phyloP scores from a whole-genome alignment of 345 rosid species.

The Sisymbrium irio region DNA sequence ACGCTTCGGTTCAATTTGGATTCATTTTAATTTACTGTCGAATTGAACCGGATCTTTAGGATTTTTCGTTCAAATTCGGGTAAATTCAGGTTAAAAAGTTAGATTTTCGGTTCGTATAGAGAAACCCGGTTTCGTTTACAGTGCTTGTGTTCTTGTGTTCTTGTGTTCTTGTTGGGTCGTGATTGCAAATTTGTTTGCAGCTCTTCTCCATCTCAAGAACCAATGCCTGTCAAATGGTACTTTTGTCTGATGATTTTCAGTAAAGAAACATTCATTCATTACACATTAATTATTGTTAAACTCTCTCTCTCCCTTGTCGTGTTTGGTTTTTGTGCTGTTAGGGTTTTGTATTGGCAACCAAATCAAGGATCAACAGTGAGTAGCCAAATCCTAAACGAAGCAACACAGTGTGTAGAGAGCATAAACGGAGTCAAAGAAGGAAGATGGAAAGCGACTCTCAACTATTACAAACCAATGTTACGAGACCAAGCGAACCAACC shows the following conservation, averaged over 20 bases:
- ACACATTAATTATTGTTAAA: not conserved
- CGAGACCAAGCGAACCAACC: constrained; percentile 49
- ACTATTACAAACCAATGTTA: constrained; percentile 53
- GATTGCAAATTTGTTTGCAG: not conserved
- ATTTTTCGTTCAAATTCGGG: too few relatives aligned
- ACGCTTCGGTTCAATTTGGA: too few relatives aligned
- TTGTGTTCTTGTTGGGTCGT: not conserved
- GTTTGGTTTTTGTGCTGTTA: constrained; percentile 1
- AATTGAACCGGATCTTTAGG: too few relatives aligned
- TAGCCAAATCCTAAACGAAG: constrained; percentile 84
- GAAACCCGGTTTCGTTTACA: too few relatives aligned
- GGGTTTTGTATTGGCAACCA: constrained; percentile 97
- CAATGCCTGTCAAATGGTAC: not conserved
- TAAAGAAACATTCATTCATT: not conserved
- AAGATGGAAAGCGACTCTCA: constrained; percentile 83
- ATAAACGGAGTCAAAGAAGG: constrained; percentile 88
- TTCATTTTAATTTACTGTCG: too few relatives aligned
- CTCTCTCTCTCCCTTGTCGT: not conserved
- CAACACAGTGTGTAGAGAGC: constrained; percentile 76
- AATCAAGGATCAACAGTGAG: constrained; percentile 76
- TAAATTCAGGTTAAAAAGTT: too few relatives aligned
- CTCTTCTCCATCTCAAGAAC: not conserved
- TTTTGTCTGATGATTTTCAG: not conserved
- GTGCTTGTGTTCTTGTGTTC: too few relatives aligned
- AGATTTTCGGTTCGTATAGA: too few relatives aligned